Evolutionary conservation across 257 asterid species (phyloP).

Genomic region (Thymus quinquecostatus): DNA sequence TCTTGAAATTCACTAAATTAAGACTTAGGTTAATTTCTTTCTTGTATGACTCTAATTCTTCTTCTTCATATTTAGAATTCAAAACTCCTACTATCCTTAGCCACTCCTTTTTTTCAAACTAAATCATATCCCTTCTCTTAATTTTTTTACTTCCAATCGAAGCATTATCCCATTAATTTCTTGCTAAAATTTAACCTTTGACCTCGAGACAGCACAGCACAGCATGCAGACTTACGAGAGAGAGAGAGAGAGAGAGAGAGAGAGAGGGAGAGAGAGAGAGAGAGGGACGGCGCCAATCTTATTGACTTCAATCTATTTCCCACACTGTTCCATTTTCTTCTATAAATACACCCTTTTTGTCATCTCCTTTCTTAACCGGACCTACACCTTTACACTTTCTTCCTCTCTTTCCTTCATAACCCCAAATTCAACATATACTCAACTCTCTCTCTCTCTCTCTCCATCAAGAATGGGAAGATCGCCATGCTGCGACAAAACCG

Average conservation of each 20-base stretch:
- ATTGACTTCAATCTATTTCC: slow-evolving; percentile 55
- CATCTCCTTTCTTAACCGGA: slow-evolving; percentile 40
- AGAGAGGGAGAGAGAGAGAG: slow-evolving; percentile 21
- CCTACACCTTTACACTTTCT: slow-evolving; percentile 41
- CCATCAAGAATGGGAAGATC: slow-evolving; percentile 67
- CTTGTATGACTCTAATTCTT: not conserved
- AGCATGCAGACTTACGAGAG: slow-evolving; percentile 11
- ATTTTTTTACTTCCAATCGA: not conserved
- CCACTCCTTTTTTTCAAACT: slow-evolving; percentile 22
- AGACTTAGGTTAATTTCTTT: slow-evolving; percentile 14
- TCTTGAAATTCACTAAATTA: slow-evolving; percentile 16
- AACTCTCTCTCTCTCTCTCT: not conserved
- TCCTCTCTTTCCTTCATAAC: not conserved
- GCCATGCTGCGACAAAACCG: slow-evolving; percentile 76
- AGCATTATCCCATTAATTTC: not conserved
- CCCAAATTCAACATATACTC: not conserved
- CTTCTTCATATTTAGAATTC: not conserved
- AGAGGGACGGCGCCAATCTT: slow-evolving; percentile 71
- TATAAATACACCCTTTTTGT: slow-evolving; percentile 46
- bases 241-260: slow-evolving; percentile 23
- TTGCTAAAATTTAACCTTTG: slow-evolving; percentile 13
- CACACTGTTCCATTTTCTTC: slow-evolving; percentile 29
- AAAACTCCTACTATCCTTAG: not conserved
- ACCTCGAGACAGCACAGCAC: not conserved
- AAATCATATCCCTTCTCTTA: not conserved